Conservation (phyloP, 495 filamentous ascomycete genomes). For the Hypoxylon crocopeplum region DNA sequence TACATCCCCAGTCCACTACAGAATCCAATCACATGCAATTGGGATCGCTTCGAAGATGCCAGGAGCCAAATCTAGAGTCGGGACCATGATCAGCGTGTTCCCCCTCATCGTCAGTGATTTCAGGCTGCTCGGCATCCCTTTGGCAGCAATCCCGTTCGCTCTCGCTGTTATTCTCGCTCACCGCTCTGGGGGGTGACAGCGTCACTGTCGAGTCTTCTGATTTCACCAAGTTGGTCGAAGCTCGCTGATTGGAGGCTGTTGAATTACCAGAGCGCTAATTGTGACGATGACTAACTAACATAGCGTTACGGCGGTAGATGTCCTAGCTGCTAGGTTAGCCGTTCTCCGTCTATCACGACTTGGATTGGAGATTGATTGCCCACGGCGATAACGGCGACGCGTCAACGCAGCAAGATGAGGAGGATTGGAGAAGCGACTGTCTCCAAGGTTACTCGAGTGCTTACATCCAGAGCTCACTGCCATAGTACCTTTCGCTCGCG, state of each 20-base stretch:
- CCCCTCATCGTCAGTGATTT: slow-evolving; percentile 19
- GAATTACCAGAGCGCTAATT: slow-evolving; percentile 31
- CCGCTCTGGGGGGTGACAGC: slow-evolving; percentile 23
- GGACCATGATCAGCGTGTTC: slow-evolving; percentile 26
- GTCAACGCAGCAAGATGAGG: slow-evolving; percentile 8
- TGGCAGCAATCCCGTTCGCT: slow-evolving; percentile 9
- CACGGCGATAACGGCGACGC: background rate
- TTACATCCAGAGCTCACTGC: no score
- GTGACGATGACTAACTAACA: slow-evolving; percentile 29
- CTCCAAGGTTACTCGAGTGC: no score
- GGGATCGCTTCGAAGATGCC: no score
- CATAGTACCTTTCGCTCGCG: background rate
- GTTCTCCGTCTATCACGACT: slow-evolving; percentile 4
- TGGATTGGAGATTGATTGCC: background rate
- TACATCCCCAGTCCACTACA: no score
- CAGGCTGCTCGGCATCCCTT: slow-evolving; percentile 25
- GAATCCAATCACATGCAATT: no score
- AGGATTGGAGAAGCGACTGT: slow-evolving; percentile 9
- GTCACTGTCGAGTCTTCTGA: slow-evolving; percentile 26
- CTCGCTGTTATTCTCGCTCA: slow-evolving; percentile 26
- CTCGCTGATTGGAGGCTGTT: slow-evolving; percentile 27
- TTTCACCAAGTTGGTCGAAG: slow-evolving; percentile 11
- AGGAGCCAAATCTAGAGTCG: background rate
- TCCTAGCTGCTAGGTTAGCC: no score
- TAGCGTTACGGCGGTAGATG: slow-evolving; percentile 20